Evolutionary conservation across 352 stramenopile genomes (phyloP), one percentile per base, ranked within the genome.

Genomic region (Globisporangium splendens): DNA sequence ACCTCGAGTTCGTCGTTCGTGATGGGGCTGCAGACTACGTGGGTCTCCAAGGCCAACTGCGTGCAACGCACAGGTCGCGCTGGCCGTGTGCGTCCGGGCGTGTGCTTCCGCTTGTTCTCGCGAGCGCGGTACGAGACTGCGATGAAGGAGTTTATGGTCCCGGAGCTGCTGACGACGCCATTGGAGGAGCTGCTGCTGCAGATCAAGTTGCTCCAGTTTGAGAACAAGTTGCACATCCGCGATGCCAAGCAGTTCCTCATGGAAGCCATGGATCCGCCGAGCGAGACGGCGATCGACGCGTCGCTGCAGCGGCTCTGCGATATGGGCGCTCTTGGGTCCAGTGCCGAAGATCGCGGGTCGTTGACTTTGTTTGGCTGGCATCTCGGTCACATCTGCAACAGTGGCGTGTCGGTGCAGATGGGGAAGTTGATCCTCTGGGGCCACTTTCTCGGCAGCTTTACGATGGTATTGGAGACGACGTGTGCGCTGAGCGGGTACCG

Each of bases 231-330:
- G 5, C 68, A 83, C 38, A 88, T 91, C 47, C 60, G 65, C 31
- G 69, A 86, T 46, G 74, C 76, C 14, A 89, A 88, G 58, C 68
- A 74, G 18, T 98, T 99, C 59, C 65, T 99, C 21, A 58, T 81
- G 21, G 77, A 96, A 33, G 96, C 95, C 11, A 89, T 99, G 55
- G 88, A 99, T 56, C 89, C 96, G 15, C 97, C 97, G 0, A 89
- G 79, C 12, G 77, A 90, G n/a, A 79, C 88, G 3, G 79, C 89
- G 4, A 95, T 99, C 39, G 80, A 96, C 53, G 91, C 89, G 47
- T 92, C 95, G 15, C 69, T 99, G 13, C 82, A 95, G 33, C 75
- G 95, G 1, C 68, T 98, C 18, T 66, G 81, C 48, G 73, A 85
- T 35, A 91, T 98, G 63, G 79, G 84, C 10, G 84, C 84, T 8